Evolutionary conservation across 1,284 basidiomycete genomes (phyloP), one percentile per base, ranked within the genome.

Genomic region (Papiliotrema terrestris): DNA sequence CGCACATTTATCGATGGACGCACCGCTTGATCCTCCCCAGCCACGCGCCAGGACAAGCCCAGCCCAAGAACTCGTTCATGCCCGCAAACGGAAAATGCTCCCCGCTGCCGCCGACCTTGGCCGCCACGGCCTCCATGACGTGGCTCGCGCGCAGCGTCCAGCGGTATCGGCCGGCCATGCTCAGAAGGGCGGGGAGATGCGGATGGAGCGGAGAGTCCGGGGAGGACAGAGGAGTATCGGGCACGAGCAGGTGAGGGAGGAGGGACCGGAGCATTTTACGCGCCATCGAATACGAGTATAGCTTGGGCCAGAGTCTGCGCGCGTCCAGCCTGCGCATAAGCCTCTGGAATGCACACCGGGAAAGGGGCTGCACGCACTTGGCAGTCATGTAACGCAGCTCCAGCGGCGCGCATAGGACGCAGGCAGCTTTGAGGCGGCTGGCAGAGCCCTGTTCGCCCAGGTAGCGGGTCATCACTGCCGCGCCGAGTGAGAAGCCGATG

Each of bases 401-500:
- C 73, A 75, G 76, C 1, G 77, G 77, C 75, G 89, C 91, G 63
- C 83, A 93, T 25, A 98, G 78, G 19, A 85, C 85, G 72, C 88
- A 86, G 23, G 83, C 92, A 0, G 87, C 84, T 45, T 79, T 80
- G 19, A 98, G 77, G n/a, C 90, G 83, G 58, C 86, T 87, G 13
- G 79, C 67, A 19, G 83, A 81, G 9, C 89, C 88, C 70, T 93
- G 88, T 74, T 97, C 87, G 5, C 89, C 92, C 49, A 95, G 79
- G 75, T 96, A 97, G 60, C 91, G 84, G 17, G 90, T 87, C 60
- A 98, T 78, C 41, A 98, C 87, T 68, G 91, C 91, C 39, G 93
- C 91, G 49, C 95, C 96, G 44, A 99, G 83, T 2, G 91, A 96
- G 78, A 97, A 98, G 9, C 92, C 92, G 25, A 96, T 78, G 11